Percentiles rank a stretch among this genome's conserved stretches.
phyloP scores from a whole-genome alignment of 2,329 filamentous ascomycete species.

The Hysterium pulicare region DNA sequence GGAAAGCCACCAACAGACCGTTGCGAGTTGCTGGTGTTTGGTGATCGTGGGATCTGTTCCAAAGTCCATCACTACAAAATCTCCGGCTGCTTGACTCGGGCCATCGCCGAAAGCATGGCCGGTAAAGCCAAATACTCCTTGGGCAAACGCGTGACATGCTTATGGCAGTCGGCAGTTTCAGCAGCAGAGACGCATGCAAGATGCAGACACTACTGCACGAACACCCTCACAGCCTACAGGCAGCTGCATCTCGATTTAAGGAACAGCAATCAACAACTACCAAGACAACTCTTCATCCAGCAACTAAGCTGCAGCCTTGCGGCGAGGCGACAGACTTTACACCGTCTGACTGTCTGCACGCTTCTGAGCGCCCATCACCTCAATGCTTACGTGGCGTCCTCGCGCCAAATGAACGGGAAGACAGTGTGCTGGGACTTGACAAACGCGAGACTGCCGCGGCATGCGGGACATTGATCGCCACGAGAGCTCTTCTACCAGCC shows the following conservation, averaged over 20 bases:
- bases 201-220: constrained; percentile 1
- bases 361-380: constrained; percentile 8
- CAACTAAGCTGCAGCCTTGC: constrained; percentile 14
- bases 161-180: not conserved
- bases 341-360: constrained; percentile 16
- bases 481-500: not conserved
- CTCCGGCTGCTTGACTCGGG: not conserved
- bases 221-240: not conserved
- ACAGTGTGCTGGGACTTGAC: constrained; percentile 10
- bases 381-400: constrained; percentile 25
- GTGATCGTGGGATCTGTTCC: too few relatives aligned
- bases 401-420: constrained; percentile 17
- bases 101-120: not conserved
- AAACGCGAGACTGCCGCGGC: constrained; percentile 5
- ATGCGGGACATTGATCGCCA: constrained; percentile 13
- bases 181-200: not conserved
- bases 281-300: not conserved
- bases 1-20: constrained; percentile 11
- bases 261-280: constrained; percentile 13
- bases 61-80: not conserved
- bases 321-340: constrained; percentile 16
- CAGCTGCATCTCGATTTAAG: constrained; percentile 2
- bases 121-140: not conserved
- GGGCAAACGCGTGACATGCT: not conserved
- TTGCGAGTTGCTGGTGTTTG: not conserved